Percentiles rank a stretch among this genome's conserved stretches.
Conservation (phyloP, 371 early-diverging fungal species). For the Syncephalastrum racemosum region DNA sequence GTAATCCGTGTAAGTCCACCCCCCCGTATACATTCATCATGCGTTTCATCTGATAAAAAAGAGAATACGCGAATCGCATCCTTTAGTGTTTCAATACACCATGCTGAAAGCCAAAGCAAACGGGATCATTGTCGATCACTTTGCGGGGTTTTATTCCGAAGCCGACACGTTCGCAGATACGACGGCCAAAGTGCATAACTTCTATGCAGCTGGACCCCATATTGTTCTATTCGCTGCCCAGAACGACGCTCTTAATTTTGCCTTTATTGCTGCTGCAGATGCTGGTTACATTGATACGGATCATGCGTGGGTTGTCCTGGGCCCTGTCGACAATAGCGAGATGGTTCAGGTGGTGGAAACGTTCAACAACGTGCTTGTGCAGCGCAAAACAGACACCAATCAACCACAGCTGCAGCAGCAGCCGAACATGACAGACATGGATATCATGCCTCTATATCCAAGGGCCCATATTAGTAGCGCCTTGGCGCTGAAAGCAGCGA, state of each 20-base stretch:
- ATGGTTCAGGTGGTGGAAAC: conserved; percentile 12
- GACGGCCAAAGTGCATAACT: conserved; percentile 27
- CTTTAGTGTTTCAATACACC: conserved; percentile 45
- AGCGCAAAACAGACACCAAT: conserved; percentile 4
- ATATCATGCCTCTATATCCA: too few relatives aligned
- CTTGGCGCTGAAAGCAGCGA: too few relatives aligned
- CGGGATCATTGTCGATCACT: conserved; percentile 37
- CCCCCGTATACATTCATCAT: background rate
- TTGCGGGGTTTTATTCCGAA: conserved; percentile 40
- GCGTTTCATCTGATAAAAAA: too few relatives aligned
- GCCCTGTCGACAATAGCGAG: conserved; percentile 12
- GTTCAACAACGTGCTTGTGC: conserved; percentile 27
- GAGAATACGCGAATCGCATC: too few relatives aligned
- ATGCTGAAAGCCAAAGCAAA: conserved; percentile 31
- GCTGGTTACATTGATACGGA: conserved; percentile 33
- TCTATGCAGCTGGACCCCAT: conserved; percentile 1
- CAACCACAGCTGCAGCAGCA: background rate
- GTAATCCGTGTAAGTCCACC: conserved; percentile 40
- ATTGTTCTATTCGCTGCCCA: conserved; percentile 50
- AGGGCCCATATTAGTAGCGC: too few relatives aligned
- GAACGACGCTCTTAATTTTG: conserved; percentile 31
- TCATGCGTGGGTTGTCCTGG: conserved; percentile 27
- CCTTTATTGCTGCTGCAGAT: conserved; percentile 34
- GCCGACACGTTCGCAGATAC: conserved; percentile 38
- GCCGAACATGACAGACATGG: background rate